phyloP scores from a whole-genome alignment of 1,284 basidiomycete species.

The Albatrellus sp. region DNA sequence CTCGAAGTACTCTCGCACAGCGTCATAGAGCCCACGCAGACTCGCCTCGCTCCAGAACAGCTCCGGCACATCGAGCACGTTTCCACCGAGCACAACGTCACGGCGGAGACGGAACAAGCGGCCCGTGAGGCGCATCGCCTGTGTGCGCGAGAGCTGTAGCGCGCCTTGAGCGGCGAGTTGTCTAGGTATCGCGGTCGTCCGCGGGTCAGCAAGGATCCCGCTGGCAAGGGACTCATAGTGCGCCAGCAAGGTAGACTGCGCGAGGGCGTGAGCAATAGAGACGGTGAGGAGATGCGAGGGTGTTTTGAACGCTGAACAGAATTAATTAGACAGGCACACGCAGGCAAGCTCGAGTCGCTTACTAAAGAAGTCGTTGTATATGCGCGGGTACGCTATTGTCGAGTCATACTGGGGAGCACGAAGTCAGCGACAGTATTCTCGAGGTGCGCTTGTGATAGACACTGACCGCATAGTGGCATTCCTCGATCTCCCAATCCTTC shows the following conservation, averaged over 20 bases:
- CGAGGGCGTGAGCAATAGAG: slow-evolving; percentile 89
- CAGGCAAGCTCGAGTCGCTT: slow-evolving; percentile 16
- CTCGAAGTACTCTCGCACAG: slow-evolving; percentile 92
- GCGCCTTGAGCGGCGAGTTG: slow-evolving; percentile 76
- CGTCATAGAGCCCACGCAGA: slow-evolving; percentile 82
- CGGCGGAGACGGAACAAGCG: slow-evolving; percentile 80
- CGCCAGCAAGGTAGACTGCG: slow-evolving; percentile 86
- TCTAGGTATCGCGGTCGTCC: slow-evolving; percentile 70
- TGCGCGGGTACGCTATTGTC: slow-evolving; percentile 72
- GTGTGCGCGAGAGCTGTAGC: slow-evolving; percentile 66
- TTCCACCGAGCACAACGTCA: slow-evolving; percentile 86
- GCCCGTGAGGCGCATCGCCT: slow-evolving; percentile 79
- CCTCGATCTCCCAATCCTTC: slow-evolving; percentile 80
- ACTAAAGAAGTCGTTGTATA: slow-evolving; percentile 92
- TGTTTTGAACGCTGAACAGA: slow-evolving; percentile 66
- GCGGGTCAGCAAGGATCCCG: slow-evolving; percentile 68
- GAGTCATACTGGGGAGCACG: slow-evolving; percentile 59
- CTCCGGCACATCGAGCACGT: slow-evolving; percentile 91
- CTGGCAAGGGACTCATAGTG: slow-evolving; percentile 81
- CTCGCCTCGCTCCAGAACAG: slow-evolving; percentile 94
- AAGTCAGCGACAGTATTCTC: neutral
- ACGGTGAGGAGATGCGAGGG: slow-evolving; percentile 79
- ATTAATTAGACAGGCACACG: neutral
- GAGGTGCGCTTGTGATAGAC: slow-evolving; percentile 8
- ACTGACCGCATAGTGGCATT: slow-evolving; percentile 74